phyloP scores from a whole-genome alignment of 768 basidiomycete genomes.

The Rhizopogon roseolus region DNA sequence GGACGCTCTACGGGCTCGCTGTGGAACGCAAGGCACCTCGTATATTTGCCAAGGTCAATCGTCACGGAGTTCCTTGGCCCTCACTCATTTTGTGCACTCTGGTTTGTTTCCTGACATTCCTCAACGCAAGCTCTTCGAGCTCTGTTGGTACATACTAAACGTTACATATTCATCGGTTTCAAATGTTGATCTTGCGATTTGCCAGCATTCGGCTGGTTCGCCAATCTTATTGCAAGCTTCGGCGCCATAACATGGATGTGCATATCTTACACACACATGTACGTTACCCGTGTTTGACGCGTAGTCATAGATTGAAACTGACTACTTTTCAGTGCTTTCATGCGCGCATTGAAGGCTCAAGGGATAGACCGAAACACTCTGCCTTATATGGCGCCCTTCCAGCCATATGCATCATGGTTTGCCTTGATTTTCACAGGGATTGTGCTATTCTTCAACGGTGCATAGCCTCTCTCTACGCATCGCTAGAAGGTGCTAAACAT shows the following conservation, averaged over 20 bases:
- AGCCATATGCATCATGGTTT: conserved; percentile 58
- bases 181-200: neutral
- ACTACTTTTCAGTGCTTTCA: conserved; percentile 11
- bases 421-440: conserved; percentile 47
- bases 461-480: conserved; percentile 9
- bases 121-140: conserved; percentile 47
- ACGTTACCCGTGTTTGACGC: conserved; percentile 2
- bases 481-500: conserved; percentile 2
- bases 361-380: conserved; percentile 37
- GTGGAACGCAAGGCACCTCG: conserved; percentile 43
- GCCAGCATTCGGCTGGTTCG: conserved; percentile 18
- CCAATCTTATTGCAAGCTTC: conserved; percentile 27
- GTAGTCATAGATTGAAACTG: conserved; percentile 6
- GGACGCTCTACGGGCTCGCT: conserved; percentile 43
- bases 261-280: conserved; percentile 23
- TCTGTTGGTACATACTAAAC: conserved; percentile 36
- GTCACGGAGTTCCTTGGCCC: conserved; percentile 25
- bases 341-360: conserved; percentile 27
- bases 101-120: conserved; percentile 56
- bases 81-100: conserved; percentile 48
- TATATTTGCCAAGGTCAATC: conserved; percentile 33
- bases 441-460: conserved; percentile 55
- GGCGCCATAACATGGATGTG: conserved; percentile 32
- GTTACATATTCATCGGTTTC: neutral
- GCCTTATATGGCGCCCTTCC: conserved; percentile 56